These are phyloP conservation scores for Pleurotus tuoliensis DNA, from an alignment of 768 basidiomycete species.

Conservation along the genomic window DNA sequence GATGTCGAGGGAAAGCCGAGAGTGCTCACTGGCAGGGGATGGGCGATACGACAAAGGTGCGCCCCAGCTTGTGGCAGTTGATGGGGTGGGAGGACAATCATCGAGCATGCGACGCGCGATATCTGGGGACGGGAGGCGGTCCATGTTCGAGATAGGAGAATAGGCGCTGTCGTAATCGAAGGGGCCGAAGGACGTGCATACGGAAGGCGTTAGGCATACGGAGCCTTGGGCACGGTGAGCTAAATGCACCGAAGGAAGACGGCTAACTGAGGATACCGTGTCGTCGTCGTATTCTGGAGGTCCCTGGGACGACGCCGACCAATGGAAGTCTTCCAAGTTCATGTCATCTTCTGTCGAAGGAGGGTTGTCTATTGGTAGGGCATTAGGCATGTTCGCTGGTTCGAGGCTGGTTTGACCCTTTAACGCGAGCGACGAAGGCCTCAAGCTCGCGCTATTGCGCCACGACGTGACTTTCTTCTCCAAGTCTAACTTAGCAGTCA, in stretches of 20 bases:
- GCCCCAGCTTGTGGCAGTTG: constrained; percentile 46
- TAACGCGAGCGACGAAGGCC: constrained; percentile 43
- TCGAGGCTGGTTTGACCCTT: constrained; percentile 49
- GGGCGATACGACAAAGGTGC: constrained; percentile 31
- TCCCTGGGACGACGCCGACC: constrained; percentile 69
- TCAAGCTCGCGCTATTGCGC: constrained; percentile 53
- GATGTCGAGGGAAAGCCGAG: constrained; percentile 42
- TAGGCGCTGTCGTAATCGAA: constrained; percentile 38
- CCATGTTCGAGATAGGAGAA: constrained; percentile 29
- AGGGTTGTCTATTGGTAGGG: constrained; percentile 26
- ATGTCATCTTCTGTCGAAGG: constrained; percentile 36
- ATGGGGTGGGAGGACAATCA: constrained; percentile 47
- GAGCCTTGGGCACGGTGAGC: constrained; percentile 53
- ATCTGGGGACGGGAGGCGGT: constrained; percentile 53
- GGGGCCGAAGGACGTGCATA: constrained; percentile 55
- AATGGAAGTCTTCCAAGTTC: constrained; percentile 62
- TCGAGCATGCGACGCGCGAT: constrained; percentile 53
- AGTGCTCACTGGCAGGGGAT: constrained; percentile 23
- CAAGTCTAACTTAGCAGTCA: constrained; percentile 46
- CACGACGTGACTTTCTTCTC: constrained; percentile 61
- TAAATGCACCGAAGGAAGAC: constrained; percentile 52
- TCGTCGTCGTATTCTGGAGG: constrained; percentile 41
- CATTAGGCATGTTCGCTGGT: constrained; percentile 48
- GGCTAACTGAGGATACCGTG: constrained; percentile 35
- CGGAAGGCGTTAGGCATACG: constrained; percentile 49